Conservation (phyloP, 2,329 filamentous ascomycete species). For the Alternaria angustiovoidea region DNA sequence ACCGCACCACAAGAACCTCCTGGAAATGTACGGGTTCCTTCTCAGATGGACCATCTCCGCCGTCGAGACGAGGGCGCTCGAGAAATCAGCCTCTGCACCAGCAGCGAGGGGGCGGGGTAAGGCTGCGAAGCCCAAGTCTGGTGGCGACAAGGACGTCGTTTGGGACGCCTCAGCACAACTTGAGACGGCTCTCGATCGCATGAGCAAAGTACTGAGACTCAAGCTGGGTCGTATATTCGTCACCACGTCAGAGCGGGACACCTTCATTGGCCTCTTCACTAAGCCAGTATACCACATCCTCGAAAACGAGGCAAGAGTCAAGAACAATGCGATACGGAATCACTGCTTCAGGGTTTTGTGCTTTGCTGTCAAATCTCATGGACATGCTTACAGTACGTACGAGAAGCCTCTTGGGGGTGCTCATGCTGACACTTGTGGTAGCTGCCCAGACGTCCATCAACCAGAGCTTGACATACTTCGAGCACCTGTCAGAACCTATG, state of each 20-base stretch:
- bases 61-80: constrained; percentile 92
- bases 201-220: constrained; percentile 94
- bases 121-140: constrained; percentile 73
- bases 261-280: constrained; percentile 90
- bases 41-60: constrained; percentile 94
- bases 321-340: constrained; percentile 89
- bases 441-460: constrained; percentile 97
- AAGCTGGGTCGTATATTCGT: constrained; percentile 93
- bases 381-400: constrained; percentile 87
- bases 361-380: constrained; percentile 96
- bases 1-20: constrained; percentile 84
- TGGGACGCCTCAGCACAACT: constrained; percentile 93
- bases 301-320: constrained; percentile 92
- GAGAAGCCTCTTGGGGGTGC: no score
- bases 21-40: constrained; percentile 94
- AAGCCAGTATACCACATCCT: constrained; percentile 92
- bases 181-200: constrained; percentile 86
- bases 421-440: constrained; percentile 50
- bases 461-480: constrained; percentile 96
- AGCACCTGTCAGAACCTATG: constrained; percentile 99
- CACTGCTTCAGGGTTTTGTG: constrained; percentile 97
- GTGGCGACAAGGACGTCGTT: constrained; percentile 69
- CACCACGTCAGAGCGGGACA: constrained; percentile 95
- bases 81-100: constrained; percentile 79
- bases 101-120: constrained; percentile 78